Base-by-base conservation (phyloP, 2,329 filamentous ascomycete genomes). In the Cadophora malorum region DNA sequence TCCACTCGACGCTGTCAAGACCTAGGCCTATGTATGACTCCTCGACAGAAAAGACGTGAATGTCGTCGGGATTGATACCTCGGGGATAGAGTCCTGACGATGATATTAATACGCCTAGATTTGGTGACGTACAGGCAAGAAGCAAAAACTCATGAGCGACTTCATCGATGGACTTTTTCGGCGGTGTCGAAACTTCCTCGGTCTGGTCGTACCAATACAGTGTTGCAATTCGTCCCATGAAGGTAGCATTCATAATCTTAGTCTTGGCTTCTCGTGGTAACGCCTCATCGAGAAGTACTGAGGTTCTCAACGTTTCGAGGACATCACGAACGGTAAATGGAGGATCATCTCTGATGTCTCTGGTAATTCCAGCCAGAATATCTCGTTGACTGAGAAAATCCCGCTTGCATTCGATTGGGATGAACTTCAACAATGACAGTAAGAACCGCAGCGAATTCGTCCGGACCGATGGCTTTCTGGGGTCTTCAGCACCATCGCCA, bases 51-150 rank as follows among this genome's bases (percentile, higher is more conserved):
- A 82, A 76, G 45, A 82, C 79, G 10, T 81, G 79, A 38, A 83
- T 79, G 23, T 84, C 81, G 64, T 91, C 87, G 2, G 88, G 83
- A 68, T 91, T 88, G 58, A 85, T 82, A 14, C 87, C 86, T 50
- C 90, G 88, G 7, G 94, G 92, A 78, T 98, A 98, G 79, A 93
- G 92, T n/a, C 94, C 94, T 45, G 88, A 88, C 67, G 92, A 90
- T 3, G 89, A 86, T 64, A 94, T 86, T 63, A 97, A 81, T 1
- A 96, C 85, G 16, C 95, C 96, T 61, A 90, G 88, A 4, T 84
- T 85, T 0, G 89, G 82, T 52, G 87, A 90, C 0, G 92, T 96
- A 79, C 94, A 97, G 3, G 91, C 85, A 45, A 88, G 83, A 60
- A 90, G 79, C 56, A 99, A 82, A 72, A 98, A 92, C 1, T 89